phyloP scores from a whole-genome alignment of 1,139 yeast species.

The Diutina ranongensis region DNA sequence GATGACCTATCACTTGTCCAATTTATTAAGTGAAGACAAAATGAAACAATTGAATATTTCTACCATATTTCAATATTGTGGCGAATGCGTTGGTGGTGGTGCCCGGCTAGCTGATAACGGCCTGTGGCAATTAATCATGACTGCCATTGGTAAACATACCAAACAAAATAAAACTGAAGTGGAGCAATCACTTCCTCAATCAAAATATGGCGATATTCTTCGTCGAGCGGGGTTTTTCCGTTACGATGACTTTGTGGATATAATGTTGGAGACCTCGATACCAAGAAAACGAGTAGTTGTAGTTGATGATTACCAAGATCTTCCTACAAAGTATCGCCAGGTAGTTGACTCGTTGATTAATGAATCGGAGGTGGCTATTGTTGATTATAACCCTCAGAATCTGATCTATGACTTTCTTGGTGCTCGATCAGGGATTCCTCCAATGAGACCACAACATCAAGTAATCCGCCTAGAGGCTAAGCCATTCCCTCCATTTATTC shows the following conservation, averaged over 20 bases:
- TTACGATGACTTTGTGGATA: not conserved
- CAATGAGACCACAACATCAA: not conserved
- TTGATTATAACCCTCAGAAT: not conserved
- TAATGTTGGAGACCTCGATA: not conserved
- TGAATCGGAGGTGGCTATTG: not conserved
- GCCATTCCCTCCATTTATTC: not conserved
- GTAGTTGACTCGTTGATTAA: not conserved
- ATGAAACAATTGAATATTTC: not conserved
- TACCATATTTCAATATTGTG: not conserved
- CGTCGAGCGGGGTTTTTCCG: not conserved
- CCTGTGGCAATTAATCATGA: not conserved
- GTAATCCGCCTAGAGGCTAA: not conserved
- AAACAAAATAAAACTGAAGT: not conserved
- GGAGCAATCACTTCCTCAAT: not conserved
- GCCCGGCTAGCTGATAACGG: not conserved
- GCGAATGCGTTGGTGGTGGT: not conserved
- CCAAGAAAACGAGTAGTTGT: not conserved
- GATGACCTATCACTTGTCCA: not conserved
- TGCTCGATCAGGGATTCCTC: not conserved
- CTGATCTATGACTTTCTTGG: not conserved
- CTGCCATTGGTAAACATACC: not conserved
- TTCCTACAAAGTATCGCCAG: not conserved
- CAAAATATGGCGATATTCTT: not conserved
- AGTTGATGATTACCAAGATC: conserved; percentile 2
- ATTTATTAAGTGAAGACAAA: not conserved